phyloP scores from a whole-genome alignment of 208 protist genomes.

The Trypanosomatidae sp. region DNA sequence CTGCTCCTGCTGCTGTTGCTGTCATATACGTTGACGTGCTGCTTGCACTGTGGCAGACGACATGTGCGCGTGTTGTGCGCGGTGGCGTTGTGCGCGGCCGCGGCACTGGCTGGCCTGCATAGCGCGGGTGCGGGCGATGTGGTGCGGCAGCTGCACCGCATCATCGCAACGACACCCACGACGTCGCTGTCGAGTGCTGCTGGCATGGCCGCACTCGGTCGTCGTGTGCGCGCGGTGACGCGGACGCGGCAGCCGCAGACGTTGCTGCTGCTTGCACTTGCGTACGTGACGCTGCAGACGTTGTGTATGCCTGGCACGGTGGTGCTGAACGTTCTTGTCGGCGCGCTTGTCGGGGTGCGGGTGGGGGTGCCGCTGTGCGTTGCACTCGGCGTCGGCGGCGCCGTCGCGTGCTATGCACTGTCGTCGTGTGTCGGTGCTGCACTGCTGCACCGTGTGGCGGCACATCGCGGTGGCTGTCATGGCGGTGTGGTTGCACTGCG shows the following conservation, averaged over 20 bases:
- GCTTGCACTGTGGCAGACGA: too few relatives aligned
- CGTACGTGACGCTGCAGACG: slow-evolving; percentile 71
- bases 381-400: slow-evolving; percentile 38
- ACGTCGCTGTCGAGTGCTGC: slow-evolving; percentile 19
- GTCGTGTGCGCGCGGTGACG: slow-evolving; percentile 18
- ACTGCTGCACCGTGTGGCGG: slow-evolving; percentile 26
- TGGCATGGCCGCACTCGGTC: slow-evolving; percentile 31
- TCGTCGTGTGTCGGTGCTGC: slow-evolving; percentile 20
- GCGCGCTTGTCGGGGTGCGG: slow-evolving; percentile 59
- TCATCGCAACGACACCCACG: slow-evolving; percentile 5
- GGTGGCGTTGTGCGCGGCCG: too few relatives aligned
- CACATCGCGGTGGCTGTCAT: slow-evolving; percentile 32
- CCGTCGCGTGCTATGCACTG: slow-evolving; percentile 30
- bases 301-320: slow-evolving; percentile 86
- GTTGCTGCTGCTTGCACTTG: slow-evolving; percentile 18
- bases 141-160: neutral
- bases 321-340: slow-evolving; percentile 65
- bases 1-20: too few relatives aligned
- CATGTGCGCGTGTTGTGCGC: too few relatives aligned
- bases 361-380: slow-evolving; percentile 54
- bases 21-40: too few relatives aligned
- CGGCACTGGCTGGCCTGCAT: too few relatives aligned
- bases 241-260: slow-evolving; percentile 16
- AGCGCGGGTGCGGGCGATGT: too few relatives aligned
- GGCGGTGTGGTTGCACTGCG: slow-evolving; percentile 43